A percentile compares a stretch with the other conserved stretches of the same genome.
Evolutionary conservation across 805 yeast species (phyloP).

Genomic region (Wickerhamiella dianesei): DNA sequence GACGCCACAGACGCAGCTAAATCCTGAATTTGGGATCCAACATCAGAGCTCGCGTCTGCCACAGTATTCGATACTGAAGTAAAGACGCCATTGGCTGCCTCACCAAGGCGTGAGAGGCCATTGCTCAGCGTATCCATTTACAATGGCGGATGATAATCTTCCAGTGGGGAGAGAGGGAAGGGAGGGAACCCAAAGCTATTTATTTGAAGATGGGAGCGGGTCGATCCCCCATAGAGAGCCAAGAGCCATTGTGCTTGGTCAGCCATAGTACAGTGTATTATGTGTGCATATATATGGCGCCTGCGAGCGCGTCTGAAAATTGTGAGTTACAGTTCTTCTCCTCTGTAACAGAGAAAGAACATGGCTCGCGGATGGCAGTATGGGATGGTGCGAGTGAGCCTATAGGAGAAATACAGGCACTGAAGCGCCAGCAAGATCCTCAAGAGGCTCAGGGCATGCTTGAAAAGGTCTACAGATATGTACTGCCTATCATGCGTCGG

Average conservation of each 20-base stretch:
- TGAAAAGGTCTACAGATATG: conserved; percentile 51
- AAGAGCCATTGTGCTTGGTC: no score
- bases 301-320: no score
- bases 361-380: conserved; percentile 11
- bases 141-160: not conserved
- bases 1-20: conserved; percentile 2
- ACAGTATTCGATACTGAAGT: conserved; percentile 6
- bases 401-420: conserved; percentile 26
- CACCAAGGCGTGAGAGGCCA: conserved; percentile 4
- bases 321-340: no score
- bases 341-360: not conserved
- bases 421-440: conserved; percentile 34
- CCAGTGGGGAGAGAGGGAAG: not conserved
- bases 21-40: not conserved
- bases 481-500: conserved; percentile 66
- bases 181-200: not conserved
- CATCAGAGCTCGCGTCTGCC: not conserved
- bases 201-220: no score
- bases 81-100: conserved; percentile 14
- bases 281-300: no score
- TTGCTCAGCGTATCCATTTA: not conserved
- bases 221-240: no score
- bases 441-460: conserved; percentile 46
- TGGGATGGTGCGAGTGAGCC: conserved; percentile 13
- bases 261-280: no score